phyloP scores from a whole-genome alignment of 2,329 filamentous ascomycete species.

The Penicillium polonicum region DNA sequence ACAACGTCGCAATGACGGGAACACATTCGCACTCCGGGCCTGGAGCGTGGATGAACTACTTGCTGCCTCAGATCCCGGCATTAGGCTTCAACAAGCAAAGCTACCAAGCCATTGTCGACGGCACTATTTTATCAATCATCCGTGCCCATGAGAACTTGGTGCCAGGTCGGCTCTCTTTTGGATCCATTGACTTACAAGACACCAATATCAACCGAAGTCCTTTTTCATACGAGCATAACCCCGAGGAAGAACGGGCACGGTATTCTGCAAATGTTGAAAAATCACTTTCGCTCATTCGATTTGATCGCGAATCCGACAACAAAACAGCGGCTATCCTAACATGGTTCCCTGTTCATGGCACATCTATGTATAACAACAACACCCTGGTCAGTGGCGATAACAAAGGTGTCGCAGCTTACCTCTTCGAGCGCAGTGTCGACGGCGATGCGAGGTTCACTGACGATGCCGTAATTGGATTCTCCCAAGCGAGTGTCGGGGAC shows the following conservation, averaged over 20 bases:
- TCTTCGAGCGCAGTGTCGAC: slow-evolving; percentile 71
- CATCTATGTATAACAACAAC: slow-evolving; percentile 87
- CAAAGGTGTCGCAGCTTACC: slow-evolving; percentile 85
- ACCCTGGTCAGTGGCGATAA: slow-evolving; percentile 92
- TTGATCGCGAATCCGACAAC: slow-evolving; percentile 69
- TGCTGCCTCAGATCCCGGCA: slow-evolving; percentile 86
- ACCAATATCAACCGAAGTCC: slow-evolving; percentile 88
- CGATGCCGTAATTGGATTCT: slow-evolving; percentile 85
- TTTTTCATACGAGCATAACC: slow-evolving; percentile 85
- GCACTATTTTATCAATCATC: slow-evolving; percentile 76
- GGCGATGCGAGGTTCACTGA: slow-evolving; percentile 57
- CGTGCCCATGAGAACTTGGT: slow-evolving; percentile 72
- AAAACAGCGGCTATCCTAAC: slow-evolving; percentile 79
- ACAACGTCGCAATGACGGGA: slow-evolving; percentile 85
- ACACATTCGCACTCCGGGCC: slow-evolving; percentile 93
- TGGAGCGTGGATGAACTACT: slow-evolving; percentile 90
- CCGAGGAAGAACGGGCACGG: slow-evolving; percentile 66
- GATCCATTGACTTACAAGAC: slow-evolving; percentile 66
- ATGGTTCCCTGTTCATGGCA: slow-evolving; percentile 92
- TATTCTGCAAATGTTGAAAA: slow-evolving; percentile 71
- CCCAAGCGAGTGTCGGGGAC: slow-evolving; percentile 87
- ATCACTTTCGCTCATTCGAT: slow-evolving; percentile 74
- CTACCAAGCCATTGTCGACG: slow-evolving; percentile 85
- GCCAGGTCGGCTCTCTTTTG: slow-evolving; percentile 69
- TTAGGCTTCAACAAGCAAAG: slow-evolving; percentile 83